Percentiles rank a stretch among this genome's conserved stretches.
phyloP scores from a whole-genome alignment of 345 rosid genomes.

The Anastatica hierochuntica region DNA sequence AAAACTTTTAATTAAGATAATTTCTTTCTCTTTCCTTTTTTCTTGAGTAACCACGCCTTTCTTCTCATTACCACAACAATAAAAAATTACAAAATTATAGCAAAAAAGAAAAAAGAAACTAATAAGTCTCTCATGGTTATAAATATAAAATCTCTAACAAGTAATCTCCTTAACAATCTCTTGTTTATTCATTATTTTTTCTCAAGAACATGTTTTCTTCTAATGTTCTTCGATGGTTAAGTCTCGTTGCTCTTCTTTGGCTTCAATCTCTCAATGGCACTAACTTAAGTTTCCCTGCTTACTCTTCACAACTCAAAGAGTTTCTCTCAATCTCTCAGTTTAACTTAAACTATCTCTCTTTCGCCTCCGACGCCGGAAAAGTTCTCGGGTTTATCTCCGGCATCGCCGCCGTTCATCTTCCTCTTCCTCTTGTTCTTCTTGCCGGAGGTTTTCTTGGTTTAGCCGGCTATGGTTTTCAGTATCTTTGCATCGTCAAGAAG shows the following conservation, averaged over 20 bases:
- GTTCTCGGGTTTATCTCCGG: constrained; percentile 79
- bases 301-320: constrained; percentile 78
- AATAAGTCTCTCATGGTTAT: no score
- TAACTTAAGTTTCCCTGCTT: constrained; percentile 79
- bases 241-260: constrained; percentile 69
- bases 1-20: no score
- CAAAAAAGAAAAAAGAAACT: no score
- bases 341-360: constrained; percentile 75
- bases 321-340: constrained; percentile 66
- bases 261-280: constrained; percentile 74
- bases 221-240: constrained; percentile 46
- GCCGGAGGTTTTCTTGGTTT: constrained; percentile 56
- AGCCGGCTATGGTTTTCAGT: constrained; percentile 72
- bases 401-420: constrained; percentile 58
- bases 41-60: no score
- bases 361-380: constrained; percentile 91
- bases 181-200: neutral
- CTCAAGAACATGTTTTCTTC: constrained; percentile 27
- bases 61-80: no score
- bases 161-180: no score
- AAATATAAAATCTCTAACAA: no score
- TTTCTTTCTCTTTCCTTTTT: no score
- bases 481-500: constrained; percentile 41
- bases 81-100: no score
- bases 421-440: constrained; percentile 66